Conservation (phyloP, 2,329 filamentous ascomycete genomes). For the Teratosphaeria viscida region DNA sequence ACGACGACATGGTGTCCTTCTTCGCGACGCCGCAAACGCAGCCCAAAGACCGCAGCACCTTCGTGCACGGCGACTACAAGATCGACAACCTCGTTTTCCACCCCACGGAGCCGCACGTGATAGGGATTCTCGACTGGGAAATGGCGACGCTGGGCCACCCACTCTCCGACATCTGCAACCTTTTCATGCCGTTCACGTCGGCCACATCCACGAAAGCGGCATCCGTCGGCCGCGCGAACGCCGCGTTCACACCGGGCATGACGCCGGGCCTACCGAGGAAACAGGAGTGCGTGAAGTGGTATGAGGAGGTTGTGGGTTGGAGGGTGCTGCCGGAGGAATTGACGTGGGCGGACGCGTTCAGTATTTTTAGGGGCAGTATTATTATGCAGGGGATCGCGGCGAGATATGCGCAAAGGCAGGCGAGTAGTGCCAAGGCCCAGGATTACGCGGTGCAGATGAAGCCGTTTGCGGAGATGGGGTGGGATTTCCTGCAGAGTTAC, state of each 20-base stretch:
- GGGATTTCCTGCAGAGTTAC: constrained; percentile 53
- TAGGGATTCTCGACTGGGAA: constrained; percentile 95
- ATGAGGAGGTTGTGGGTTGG: constrained; percentile 59
- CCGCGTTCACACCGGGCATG: constrained; percentile 50
- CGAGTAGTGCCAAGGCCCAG: constrained; percentile 72
- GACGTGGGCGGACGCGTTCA: constrained; percentile 55
- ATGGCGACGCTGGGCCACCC: constrained; percentile 98
- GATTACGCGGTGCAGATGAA: constrained; percentile 59
- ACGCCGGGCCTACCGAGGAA: constrained; percentile 57
- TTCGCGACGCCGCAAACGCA: constrained; percentile 60
- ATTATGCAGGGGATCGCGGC: constrained; percentile 89
- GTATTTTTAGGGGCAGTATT: constrained; percentile 47
- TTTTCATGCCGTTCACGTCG: constrained; percentile 43
- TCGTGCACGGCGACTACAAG: constrained; percentile 96
- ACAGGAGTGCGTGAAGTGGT: constrained; percentile 54
- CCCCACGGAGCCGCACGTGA: constrained; percentile 74
- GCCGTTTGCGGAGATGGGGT: constrained; percentile 68
- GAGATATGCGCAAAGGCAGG: constrained; percentile 71
- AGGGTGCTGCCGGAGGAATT: constrained; percentile 49
- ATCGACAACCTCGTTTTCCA: constrained; percentile 61
- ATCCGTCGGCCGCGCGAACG: constrained; percentile 30
- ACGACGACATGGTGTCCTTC: constrained; percentile 68
- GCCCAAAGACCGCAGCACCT: constrained; percentile 64
- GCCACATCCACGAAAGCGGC: constrained; percentile 29
- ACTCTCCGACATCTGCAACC: constrained; percentile 78